Evolutionary conservation across 805 yeast genomes (phyloP).

Genomic region (Metschnikowia matae): DNA sequence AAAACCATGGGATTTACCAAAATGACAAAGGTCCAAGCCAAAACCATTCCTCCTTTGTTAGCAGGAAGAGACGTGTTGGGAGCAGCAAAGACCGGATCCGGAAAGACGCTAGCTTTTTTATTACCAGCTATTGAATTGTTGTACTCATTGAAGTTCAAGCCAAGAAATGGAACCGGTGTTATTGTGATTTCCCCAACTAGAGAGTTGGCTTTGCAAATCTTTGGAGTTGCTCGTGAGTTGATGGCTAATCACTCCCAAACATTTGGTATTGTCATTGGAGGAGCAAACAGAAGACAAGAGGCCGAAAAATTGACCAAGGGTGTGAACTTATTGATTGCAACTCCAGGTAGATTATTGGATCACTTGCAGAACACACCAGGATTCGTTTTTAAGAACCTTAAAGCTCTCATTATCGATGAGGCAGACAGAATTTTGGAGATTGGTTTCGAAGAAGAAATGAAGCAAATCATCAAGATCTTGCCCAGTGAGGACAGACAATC

Average conservation of each 20-base stretch:
- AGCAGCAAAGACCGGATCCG: conserved; percentile 99
- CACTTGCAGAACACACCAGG: conserved; percentile 95
- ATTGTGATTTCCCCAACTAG: conserved; percentile 95
- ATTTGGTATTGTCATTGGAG: conserved; percentile 95
- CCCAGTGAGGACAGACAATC: conserved; percentile 93
- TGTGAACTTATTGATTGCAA: conserved; percentile 89
- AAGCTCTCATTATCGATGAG: conserved; percentile 92
- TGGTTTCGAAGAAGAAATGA: conserved; percentile 99
- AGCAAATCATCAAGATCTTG: conserved; percentile 86
- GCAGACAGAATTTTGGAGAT: conserved; percentile 97
- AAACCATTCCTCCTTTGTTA: conserved; percentile 92
- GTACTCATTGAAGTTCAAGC: conserved; percentile 87
- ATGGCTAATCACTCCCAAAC: conserved; percentile 91
- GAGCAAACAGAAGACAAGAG: conserved; percentile 96
- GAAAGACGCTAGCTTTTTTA: conserved; percentile 93
- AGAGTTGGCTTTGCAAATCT: conserved; percentile 94
- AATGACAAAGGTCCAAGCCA: conserved; percentile 93
- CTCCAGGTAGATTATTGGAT: conserved; percentile 96
- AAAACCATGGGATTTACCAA: conserved; percentile 82
- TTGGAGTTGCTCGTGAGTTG: conserved; percentile 94
- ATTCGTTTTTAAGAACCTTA: conserved; percentile 88
- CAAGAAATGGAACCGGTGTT: conserved; percentile 97
- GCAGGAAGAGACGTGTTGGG: conserved; percentile 98
- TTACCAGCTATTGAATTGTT: conserved; percentile 94
- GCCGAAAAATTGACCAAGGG: conserved; percentile 93